phyloP scores from a whole-genome alignment of 352 stramenopile species.

The Globisporangium takayamanum region DNA sequence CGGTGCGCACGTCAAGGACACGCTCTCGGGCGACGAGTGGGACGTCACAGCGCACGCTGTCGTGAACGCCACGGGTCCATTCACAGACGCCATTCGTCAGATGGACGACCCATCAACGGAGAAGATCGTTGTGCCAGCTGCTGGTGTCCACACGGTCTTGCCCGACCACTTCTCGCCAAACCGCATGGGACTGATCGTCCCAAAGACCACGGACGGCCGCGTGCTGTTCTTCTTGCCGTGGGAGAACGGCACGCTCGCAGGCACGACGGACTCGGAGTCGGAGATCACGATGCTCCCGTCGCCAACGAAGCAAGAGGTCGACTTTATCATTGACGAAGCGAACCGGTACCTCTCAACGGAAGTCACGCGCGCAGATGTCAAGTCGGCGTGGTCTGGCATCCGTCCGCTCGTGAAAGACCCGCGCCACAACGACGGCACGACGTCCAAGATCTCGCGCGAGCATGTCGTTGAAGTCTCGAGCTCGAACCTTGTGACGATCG shows the following conservation, averaged over 20 bases:
- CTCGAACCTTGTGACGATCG: conserved; percentile 92
- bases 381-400: conserved; percentile 94
- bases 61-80: conserved; percentile 94
- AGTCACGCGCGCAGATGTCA: conserved; percentile 89
- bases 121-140: conserved; percentile 91
- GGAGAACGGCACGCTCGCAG: conserved; percentile 90
- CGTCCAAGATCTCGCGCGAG: conserved; percentile 89
- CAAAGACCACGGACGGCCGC: conserved; percentile 92
- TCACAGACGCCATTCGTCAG: conserved; percentile 86
- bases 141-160: conserved; percentile 93
- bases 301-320: conserved; percentile 88
- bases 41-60: conserved; percentile 86
- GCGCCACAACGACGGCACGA: conserved; percentile 71
- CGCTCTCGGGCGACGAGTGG: conserved; percentile 85
- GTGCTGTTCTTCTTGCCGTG: conserved; percentile 96
- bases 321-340: conserved; percentile 93
- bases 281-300: conserved; percentile 94
- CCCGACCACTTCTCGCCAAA: conserved; percentile 93
- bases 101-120: conserved; percentile 90
- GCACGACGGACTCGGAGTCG: conserved; percentile 91
- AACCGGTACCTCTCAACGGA: conserved; percentile 89
- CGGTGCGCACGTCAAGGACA: conserved; percentile 88
- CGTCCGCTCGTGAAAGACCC: conserved; percentile 91
- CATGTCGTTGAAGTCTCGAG: conserved; percentile 91
- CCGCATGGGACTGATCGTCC: conserved; percentile 94